A percentile compares a stretch with the other conserved stretches of the same genome.
Conservation (phyloP, 1,284 basidiomycete species). For the Microbotryum lychnidis-dioicae region DNA sequence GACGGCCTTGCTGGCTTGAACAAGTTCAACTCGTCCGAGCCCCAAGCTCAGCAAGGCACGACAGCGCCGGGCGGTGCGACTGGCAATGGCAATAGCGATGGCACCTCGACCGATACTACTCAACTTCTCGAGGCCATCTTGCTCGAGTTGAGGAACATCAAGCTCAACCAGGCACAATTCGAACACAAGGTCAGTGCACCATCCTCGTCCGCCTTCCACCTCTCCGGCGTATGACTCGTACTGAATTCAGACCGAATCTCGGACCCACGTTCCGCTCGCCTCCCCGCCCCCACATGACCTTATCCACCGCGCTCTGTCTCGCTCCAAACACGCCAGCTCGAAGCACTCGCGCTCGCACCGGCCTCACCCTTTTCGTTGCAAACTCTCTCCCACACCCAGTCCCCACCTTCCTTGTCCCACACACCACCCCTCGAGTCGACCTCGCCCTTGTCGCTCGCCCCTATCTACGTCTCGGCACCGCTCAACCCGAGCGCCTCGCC, state of each 20-base stretch:
- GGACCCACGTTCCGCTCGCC: background rate
- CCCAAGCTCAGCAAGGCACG: too few relatives aligned
- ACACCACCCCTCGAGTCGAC: conserved; percentile 1
- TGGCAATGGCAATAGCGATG: too few relatives aligned
- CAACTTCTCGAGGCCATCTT: conserved; percentile 32
- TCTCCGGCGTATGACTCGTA: background rate
- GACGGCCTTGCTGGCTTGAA: too few relatives aligned
- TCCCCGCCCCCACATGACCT: too few relatives aligned
- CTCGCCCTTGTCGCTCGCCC: conserved; percentile 11
- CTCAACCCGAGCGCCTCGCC: conserved; percentile 16
- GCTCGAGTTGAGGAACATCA: conserved; percentile 30
- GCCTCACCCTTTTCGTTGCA: conserved; percentile 10
- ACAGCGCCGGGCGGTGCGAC: too few relatives aligned
- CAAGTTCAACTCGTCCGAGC: too few relatives aligned
- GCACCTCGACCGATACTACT: background rate
- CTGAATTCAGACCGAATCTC: too few relatives aligned
- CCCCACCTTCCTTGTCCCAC: background rate
- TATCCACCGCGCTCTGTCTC: too few relatives aligned
- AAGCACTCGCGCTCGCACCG: conserved; percentile 16
- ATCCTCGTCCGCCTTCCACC: background rate
- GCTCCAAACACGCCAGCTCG: conserved; percentile 8
- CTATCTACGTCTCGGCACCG: conserved; percentile 15
- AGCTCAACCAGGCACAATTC: conserved; percentile 26
- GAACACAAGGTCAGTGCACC: conserved; percentile 27
- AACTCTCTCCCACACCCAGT: conserved; percentile 2